Evolutionary conservation across 345 rosid species (phyloP), one percentile per base, ranked within the genome.

Genomic region (Populus deltoides): DNA sequence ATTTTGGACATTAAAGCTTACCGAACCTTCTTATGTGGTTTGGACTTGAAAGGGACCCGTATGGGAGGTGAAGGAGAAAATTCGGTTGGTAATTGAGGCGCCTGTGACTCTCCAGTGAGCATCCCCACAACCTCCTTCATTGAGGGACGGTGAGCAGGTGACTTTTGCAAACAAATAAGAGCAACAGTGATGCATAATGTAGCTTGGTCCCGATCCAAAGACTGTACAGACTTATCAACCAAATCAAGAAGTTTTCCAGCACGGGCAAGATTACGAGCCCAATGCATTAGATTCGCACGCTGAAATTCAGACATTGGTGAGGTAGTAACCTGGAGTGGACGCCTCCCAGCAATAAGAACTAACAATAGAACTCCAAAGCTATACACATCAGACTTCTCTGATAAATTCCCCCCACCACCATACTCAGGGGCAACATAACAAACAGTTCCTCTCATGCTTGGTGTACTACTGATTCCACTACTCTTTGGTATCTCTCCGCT

Each of bases 381-480:
- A 70, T 93, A 95, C 45, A 95, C 99, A 81, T 95, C 99, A 47
- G 88, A 90, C 77, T 95, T 95, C 66, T 93, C 98, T 0, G 98
- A 93, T 47, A 95, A 74, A 74, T 79, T 90, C 55, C 88, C 94
- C 0, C 90, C 93, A 0, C 90, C 91, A n/a, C 96, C 86, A 36
- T 87, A 95, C 82, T 95, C 99, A 0, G 99, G 99, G 27, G 99
- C 99, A 70, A 88, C 83, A 62, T 95, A 95, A 79, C 97, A 93
- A 62, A 95, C 89, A 1, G 98, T 95, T 80, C 99, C 99, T 85
- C 99, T 87, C 99, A 93, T 93, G 77, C 99, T 95, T 11, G 98
- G 99, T 1, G 99, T 93, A 81, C 98, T 95, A 59, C 94, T 87
- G 65, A 93, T 78, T 35, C 94, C 95, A 22, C 91, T 90, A 70